Evolutionary conservation across 1,139 yeast species (phyloP).

Genomic region (Diutina mesorugosa): DNA sequence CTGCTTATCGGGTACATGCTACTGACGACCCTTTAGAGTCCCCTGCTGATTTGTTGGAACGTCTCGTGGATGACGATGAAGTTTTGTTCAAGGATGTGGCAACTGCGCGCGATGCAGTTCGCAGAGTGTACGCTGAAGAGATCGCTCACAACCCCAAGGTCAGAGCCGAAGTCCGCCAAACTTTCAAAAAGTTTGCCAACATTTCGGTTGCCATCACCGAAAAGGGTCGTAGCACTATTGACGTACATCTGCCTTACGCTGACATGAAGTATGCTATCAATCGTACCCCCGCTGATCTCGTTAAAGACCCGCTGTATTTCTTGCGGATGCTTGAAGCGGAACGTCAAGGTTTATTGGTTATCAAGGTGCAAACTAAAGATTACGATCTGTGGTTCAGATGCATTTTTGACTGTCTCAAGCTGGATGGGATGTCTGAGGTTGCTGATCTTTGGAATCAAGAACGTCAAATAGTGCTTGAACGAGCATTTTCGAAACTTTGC

Average conservation of each 20-base stretch:
- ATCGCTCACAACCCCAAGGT: conserved; percentile 72
- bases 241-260: conserved; percentile 67
- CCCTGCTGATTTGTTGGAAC: conserved; percentile 55
- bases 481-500: conserved; percentile 58
- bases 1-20: conserved; percentile 52
- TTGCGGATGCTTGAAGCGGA: conserved; percentile 92
- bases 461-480: conserved; percentile 52
- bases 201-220: conserved; percentile 73
- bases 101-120: conserved; percentile 62
- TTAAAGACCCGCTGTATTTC: conserved; percentile 64
- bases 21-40: conserved; percentile 59
- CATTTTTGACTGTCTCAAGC: conserved; percentile 47
- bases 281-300: conserved; percentile 63
- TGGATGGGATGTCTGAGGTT: conserved; percentile 75
- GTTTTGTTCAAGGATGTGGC: conserved; percentile 46
- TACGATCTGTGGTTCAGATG: conserved; percentile 31
- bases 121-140: conserved; percentile 59
- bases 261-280: conserved; percentile 87
- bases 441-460: conserved; percentile 75
- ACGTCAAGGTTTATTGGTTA: conserved; percentile 38
- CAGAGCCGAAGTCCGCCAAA: conserved; percentile 61
- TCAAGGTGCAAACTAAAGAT: conserved; percentile 33
- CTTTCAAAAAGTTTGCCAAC: conserved; percentile 54
- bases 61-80: conserved; percentile 39
- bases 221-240: conserved; percentile 76